These are phyloP conservation scores for Viola pubescens DNA, from an alignment of 441 rosid species.

Conservation along the genomic window DNA sequence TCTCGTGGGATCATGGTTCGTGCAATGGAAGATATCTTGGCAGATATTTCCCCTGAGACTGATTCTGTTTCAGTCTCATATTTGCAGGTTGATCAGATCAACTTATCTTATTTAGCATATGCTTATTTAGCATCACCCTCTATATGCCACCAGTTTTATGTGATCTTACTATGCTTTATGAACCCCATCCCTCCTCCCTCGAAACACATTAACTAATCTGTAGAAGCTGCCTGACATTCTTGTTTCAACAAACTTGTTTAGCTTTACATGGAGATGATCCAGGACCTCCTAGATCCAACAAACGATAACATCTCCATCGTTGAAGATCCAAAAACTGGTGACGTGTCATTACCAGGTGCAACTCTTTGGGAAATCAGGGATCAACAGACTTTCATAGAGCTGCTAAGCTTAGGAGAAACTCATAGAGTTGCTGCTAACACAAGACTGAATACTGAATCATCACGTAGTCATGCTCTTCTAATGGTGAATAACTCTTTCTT, in stretches of 20 bases:
- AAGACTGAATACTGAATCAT: conserved; percentile 89
- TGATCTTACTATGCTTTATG: background rate
- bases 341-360: conserved; percentile 95
- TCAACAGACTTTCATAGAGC: conserved; percentile 71
- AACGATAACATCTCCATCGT: conserved; percentile 86
- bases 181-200: too few relatives aligned
- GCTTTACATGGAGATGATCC: conserved; percentile 98
- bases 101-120: background rate
- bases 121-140: background rate
- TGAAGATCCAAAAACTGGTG: conserved; percentile 97
- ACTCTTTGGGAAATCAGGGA: conserved; percentile 73
- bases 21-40: conserved; percentile 91
- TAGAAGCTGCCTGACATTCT: conserved; percentile 11
- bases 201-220: background rate
- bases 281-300: conserved; percentile 88
- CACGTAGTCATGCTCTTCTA: conserved; percentile 96
- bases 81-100: conserved; percentile 58
- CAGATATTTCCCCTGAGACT: conserved; percentile 51
- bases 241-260: conserved; percentile 25
- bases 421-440: conserved; percentile 97
- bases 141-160: conserved; percentile 1
- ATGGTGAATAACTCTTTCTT: conserved; percentile 46
- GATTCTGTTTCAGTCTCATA: conserved; percentile 82
- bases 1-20: conserved; percentile 99
- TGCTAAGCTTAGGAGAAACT: conserved; percentile 83